These are phyloP conservation scores for Ophiostoma fasciatum DNA, from an alignment of 2,329 filamentous ascomycete species.

Conservation along the genomic window DNA sequence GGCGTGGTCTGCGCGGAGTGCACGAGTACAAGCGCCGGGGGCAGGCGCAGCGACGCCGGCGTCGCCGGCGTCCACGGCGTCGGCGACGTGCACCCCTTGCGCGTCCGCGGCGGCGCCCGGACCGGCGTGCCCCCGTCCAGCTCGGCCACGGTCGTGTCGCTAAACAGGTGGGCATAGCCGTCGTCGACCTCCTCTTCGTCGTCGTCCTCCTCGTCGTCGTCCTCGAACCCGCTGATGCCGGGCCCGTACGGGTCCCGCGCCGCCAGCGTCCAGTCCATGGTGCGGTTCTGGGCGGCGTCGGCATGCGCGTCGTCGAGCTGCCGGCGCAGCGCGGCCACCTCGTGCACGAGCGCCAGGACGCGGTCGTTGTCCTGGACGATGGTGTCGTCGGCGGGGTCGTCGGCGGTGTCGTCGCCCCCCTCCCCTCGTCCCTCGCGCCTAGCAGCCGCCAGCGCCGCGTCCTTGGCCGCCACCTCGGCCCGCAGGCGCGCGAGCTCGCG, in stretches of 20 bases:
- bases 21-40: not conserved
- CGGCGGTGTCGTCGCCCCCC: too few species aligned
- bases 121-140: conserved; percentile 40
- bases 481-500: conserved; percentile 35
- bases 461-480: conserved; percentile 31
- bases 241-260: conserved; percentile 32
- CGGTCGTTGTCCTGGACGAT: conserved; percentile 30
- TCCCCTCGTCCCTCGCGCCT: too few species aligned
- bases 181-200: conserved; percentile 17
- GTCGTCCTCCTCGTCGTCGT: conserved; percentile 22
- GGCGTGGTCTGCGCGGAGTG: not conserved
- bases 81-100: conserved; percentile 6
- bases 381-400: conserved; percentile 23
- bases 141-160: conserved; percentile 35
- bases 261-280: conserved; percentile 36
- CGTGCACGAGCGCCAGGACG: conserved; percentile 22
- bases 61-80: conserved; percentile 19
- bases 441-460: conserved; percentile 32
- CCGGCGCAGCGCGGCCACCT: conserved; percentile 19
- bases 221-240: not conserved
- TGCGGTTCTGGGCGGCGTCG: conserved; percentile 11
- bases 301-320: conserved; percentile 14
- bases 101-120: conserved; percentile 38
- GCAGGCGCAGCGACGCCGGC: not conserved
- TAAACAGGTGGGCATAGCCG: conserved; percentile 25